Evolutionary conservation across 495 filamentous ascomycete genomes (phyloP), one percentile per base, ranked within the genome.

Genomic region (Penicillium canescens): DNA sequence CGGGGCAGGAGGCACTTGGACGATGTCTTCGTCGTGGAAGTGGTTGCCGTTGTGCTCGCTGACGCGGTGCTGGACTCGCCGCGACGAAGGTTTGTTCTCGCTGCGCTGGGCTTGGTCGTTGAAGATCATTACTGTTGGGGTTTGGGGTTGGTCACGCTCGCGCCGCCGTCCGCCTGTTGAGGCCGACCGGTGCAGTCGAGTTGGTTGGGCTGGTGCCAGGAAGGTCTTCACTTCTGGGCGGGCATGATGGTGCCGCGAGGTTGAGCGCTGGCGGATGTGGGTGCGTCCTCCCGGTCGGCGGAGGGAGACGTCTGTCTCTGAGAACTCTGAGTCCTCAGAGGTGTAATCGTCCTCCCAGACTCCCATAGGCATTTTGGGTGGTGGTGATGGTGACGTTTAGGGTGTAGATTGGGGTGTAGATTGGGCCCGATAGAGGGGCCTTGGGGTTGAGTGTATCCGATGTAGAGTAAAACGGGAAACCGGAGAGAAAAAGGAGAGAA

Each of bases 291-390:
- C 60, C 47, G 55, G 51, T 21, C 56, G 53, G n/a, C 56, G 59
- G 56, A 70, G 64, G 24, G 70, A 75, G 50, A 68, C 26, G 42
- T 77, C 74, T 12, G 73, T 70, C 57, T 76, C 74, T 14, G 71
- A 72, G 55, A 61, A 71, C 2, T 76, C 75, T 14, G 67, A 65
- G 28, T 74, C 72, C 18, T 62, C 51, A 3, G 71, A 71, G 33
- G 11, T 9, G 13, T 26, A 43, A 4, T 12, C 34, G 6, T 36
- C 40, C 28, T 74, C 70, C 37, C 48, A 57, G 38, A 56, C 48
- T 43, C 52, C 33, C 13, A 23, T 45, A 13, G 61, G 63, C 56
- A 62, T 66, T 46, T 53, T 64, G 51, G 56, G 51, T 4, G 53
- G 45, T 57, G 18, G 46, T 41, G 23, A 16, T 10, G 28, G 26